Evolutionary conservation across 768 basidiomycete genomes (phyloP).

Genomic region (Asterophora lycoperdoides): DNA sequence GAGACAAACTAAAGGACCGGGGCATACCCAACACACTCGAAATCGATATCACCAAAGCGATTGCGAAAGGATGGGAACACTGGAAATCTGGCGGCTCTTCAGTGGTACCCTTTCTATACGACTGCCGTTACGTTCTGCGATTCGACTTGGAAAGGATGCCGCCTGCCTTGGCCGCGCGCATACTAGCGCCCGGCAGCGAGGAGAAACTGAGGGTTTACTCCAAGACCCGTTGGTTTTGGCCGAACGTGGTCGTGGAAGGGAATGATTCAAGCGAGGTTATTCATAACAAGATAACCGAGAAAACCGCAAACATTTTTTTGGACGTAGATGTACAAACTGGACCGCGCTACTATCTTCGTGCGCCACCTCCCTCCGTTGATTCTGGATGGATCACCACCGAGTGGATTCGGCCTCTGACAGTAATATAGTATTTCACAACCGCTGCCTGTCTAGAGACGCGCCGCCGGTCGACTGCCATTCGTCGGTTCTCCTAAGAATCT

Average conservation of each 20-base stretch:
- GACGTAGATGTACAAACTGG: not conserved
- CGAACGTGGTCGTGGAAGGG: conserved; percentile 35
- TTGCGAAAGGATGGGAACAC: conserved; percentile 16
- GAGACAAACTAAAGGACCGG: conserved; percentile 23
- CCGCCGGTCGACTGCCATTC: not conserved
- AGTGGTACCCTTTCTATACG: conserved; percentile 47
- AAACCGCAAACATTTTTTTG: not conserved
- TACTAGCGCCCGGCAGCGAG: conserved; percentile 18
- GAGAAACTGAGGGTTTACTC: conserved; percentile 32
- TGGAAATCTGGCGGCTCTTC: conserved; percentile 18
- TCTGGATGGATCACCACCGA: conserved; percentile 40
- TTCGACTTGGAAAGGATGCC: conserved; percentile 46
- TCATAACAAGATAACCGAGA: conserved; percentile 16
- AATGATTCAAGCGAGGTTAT: conserved; percentile 7
- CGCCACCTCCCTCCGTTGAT: not conserved
- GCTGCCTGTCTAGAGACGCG: conserved; percentile 5
- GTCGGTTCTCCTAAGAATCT: conserved; percentile 23
- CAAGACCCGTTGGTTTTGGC: conserved; percentile 44
- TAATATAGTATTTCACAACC: conserved; percentile 16
- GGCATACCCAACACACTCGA: conserved; percentile 25
- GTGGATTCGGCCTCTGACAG: conserved; percentile 39
- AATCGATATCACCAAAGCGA: conserved; percentile 38
- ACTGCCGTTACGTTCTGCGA: conserved; percentile 57
- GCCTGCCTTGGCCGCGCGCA: conserved; percentile 22
- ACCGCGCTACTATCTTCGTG: not conserved